Base-by-base conservation (phyloP, 129 eudicot species). In the Pittosporum tobira region DNA sequence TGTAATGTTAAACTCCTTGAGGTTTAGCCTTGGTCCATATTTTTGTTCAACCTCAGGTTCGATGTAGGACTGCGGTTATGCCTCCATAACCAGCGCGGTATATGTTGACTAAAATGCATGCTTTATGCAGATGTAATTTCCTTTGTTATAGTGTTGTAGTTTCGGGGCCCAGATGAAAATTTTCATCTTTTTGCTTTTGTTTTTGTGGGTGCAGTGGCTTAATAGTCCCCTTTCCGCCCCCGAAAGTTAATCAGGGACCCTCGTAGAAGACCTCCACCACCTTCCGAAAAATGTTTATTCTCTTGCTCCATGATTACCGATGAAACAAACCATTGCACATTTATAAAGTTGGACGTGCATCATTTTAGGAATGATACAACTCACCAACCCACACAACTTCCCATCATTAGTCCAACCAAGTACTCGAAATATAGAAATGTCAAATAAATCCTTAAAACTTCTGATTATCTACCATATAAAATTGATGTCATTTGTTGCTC, bases 301-400 rank as follows among this genome's bases (percentile, higher is more conserved):
- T 15, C 2, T 28, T 53, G 21, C 38, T 15, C 38, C 27, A 1
- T 46, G 10, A 48, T 8, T 45, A 45, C 7, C 5, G 11, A 61
- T 24, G 20, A 25, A 25, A 24, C 65, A 20, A 40, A 24, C 65
- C 20, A 40, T 11, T 45, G 43, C 30, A 23, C 2, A 46, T 23
- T 18, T 15, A 24, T 57, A 25, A 57, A 47, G 20, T 13, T 50
- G 16, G 25, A 59, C n/a, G n/a, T n/a, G n/a, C n/a, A n/a, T 40
- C 28, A 48, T 59, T 49, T 25, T 37, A 21, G 1, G 38, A 52
- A 43, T 0, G 27, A 10, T 34, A n/a, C 42, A 53, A 45, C 21
- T 62, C 54, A 62, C 71, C 63, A 45, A 45, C 63, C 27, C 26
- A n/a, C 28, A 10, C 8, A 15, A 16, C 9, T 27, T 61, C 42